Evolutionary conservation across 163 green algal species (phyloP), one percentile per base, ranked within the genome.

Genomic region (Scenedesmus sp.): DNA sequence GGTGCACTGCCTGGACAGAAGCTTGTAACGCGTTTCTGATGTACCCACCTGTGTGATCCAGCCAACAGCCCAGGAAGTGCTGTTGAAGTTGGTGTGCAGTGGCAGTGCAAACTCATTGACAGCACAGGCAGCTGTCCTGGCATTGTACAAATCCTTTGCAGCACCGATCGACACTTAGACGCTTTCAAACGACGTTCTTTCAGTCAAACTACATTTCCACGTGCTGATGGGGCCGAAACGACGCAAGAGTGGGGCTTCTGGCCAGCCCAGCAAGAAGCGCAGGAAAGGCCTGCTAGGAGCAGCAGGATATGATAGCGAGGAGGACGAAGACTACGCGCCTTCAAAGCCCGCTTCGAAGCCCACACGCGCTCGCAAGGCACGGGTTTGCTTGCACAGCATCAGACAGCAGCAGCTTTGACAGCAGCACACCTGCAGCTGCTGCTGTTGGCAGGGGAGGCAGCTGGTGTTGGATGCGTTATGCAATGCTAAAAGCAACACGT

Each of bases 231-330:
- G 86, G 20, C 86, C 86, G 9, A 90, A 90, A 77, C 66, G 59
- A 12, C 5, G 34, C 12, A 67, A 66, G 56, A 34, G 86, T 46
- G 57, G 46, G 7, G 12, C 52, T 4, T 56, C 34, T 20, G 76
- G 1, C 2, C 34, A 56, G 34, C 4, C 10, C 26, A 56, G 23
- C 76, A 84, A 12, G 18, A 84, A 84, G 76, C 76, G 76, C 76
- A 76, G 66, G 66, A 76, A 76, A 76, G 86, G 86, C 15, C n/a
- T 90, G 0, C 52, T 90, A 7, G 86, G 86, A 7, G 86, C 46
- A n/a, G 18, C 34, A 12, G 10, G 85, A 13, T 90, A 90, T 57
- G 66, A 90, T n/a, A 90, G 86, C 59, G 64, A 90, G 3, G 86
- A 90, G 1, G 86, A 90, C 66, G 57, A 59, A 15, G 86, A 90